Evolutionary conservation across 2,329 filamentous ascomycete species (phyloP).

Genomic region (Colletotrichum tropicicola): DNA sequence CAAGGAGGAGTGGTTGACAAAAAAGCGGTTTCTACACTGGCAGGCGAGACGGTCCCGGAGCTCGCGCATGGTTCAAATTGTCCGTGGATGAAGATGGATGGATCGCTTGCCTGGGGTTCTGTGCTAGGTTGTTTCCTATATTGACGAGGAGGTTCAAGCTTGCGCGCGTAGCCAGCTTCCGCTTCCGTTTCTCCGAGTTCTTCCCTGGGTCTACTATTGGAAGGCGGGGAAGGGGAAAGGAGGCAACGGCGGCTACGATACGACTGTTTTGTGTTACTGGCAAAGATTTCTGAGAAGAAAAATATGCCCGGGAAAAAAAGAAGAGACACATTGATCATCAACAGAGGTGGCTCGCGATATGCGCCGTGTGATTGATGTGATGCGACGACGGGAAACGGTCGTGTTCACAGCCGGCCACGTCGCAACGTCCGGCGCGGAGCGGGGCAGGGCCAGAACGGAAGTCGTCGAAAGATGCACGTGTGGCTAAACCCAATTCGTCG

Average conservation of each 20-base stretch:
- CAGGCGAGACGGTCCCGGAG: conserved; percentile 12
- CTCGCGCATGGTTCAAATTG: conserved; percentile 28
- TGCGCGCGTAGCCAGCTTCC: background rate
- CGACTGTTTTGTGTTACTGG: conserved; percentile 16
- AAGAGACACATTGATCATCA: background rate
- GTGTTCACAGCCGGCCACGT: background rate
- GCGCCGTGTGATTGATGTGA: background rate
- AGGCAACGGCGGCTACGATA: conserved; percentile 23
- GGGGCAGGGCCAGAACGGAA: conserved; percentile 9
- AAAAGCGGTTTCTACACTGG: background rate
- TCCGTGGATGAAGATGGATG: conserved; percentile 6
- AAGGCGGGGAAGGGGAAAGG: background rate
- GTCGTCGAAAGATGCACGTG: conserved; percentile 24
- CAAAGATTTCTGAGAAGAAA: conserved; percentile 10
- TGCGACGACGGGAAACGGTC: no score
- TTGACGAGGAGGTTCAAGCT: background rate
- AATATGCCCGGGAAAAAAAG: background rate
- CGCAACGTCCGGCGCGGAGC: conserved; percentile 11
- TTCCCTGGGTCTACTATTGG: conserved; percentile 18
- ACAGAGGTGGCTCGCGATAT: background rate
- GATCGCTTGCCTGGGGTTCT: conserved; percentile 17
- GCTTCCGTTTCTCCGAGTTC: conserved; percentile 7
- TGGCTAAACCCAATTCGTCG: background rate
- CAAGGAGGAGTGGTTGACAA: background rate
- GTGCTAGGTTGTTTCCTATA: conserved; percentile 14